phyloP scores from a whole-genome alignment of 2,329 filamentous ascomycete species.

The Parafenestella ontariensis region DNA sequence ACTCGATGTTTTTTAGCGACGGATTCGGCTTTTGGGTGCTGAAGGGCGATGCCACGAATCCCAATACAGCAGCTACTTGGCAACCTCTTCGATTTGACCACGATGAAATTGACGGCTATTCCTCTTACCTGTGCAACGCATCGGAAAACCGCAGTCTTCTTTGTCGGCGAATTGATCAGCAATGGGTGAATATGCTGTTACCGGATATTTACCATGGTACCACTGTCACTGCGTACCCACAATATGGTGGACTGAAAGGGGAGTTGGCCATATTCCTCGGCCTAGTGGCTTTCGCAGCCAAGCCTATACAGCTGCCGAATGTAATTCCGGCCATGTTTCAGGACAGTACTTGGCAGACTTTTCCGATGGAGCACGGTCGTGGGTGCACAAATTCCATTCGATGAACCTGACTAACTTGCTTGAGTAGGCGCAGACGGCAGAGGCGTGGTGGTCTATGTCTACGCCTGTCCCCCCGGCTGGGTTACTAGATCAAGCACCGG shows the following conservation, averaged over 20 bases:
- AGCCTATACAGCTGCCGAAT: slow-evolving; percentile 4
- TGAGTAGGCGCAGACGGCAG: too few species aligned
- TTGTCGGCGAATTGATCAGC: slow-evolving; percentile 13
- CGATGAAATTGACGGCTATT: slow-evolving; percentile 12
- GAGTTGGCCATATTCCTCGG: slow-evolving; percentile 45
- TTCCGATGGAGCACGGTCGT: too few species aligned
- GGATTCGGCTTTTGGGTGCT: slow-evolving; percentile 34
- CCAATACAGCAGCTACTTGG: slow-evolving; percentile 16
- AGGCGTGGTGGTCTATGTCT: too few species aligned
- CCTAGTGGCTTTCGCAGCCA: slow-evolving; percentile 36
- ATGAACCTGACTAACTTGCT: too few species aligned
- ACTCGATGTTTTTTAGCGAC: slow-evolving; percentile 21
- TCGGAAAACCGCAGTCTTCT: slow-evolving; percentile 14
- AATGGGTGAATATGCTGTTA: slow-evolving; percentile 30
- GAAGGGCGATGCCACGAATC: slow-evolving; percentile 16
- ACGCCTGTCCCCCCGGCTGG: too few species aligned
- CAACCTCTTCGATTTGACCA: slow-evolving; percentile 33
- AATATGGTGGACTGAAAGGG: slow-evolving; percentile 34
- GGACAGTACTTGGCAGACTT: slow-evolving; percentile 26
- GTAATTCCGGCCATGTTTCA: slow-evolving; percentile 26
- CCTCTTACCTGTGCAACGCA: slow-evolving; percentile 35
- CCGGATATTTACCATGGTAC: slow-evolving; percentile 29
- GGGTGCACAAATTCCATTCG: too few species aligned
- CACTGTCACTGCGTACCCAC: background rate
- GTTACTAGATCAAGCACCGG: too few species aligned